Conservation (phyloP, 2,329 filamentous ascomycete genomes). For the Sphaerulina vaccinii region DNA sequence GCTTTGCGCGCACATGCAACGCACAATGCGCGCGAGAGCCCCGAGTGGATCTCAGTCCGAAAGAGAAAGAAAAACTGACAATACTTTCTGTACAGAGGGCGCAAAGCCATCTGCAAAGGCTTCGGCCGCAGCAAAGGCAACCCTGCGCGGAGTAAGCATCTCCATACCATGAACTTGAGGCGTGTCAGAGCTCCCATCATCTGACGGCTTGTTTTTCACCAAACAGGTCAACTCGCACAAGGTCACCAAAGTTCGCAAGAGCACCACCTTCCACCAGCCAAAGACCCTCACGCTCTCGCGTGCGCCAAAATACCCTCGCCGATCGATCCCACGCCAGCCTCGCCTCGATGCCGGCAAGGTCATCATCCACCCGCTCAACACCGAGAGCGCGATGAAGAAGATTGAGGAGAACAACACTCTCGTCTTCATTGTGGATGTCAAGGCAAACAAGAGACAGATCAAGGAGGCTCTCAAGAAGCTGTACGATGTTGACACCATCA, state of each 20-base stretch:
- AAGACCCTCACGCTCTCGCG: conserved; percentile 94
- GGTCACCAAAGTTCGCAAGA: conserved; percentile 86
- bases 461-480: conserved; percentile 98
- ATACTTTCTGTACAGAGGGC: conserved; percentile 37
- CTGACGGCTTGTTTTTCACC: conserved; percentile 51
- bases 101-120: conserved; percentile 74
- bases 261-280: conserved; percentile 94
- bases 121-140: conserved; percentile 90
- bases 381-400: conserved; percentile 99
- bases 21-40: conserved; percentile 10
- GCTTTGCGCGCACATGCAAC: conserved; percentile 2
- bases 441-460: conserved; percentile 99
- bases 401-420: conserved; percentile 99
- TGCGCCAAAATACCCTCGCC: conserved; percentile 92
- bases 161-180: conserved; percentile 40
- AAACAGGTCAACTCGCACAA: conserved; percentile 72
- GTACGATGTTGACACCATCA: conserved; percentile 96
- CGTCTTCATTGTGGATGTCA: conserved; percentile 50
- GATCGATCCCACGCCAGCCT: conserved; percentile 84
- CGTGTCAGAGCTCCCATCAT: conserved; percentile 52
- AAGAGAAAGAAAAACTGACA: conserved; percentile 30
- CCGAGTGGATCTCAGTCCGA: background rate
- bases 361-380: conserved; percentile 98
- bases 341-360: conserved; percentile 97
- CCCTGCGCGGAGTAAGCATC: conserved; percentile 85